Conservation (phyloP, 345 rosid species). For the Fremontodendron californicum region DNA sequence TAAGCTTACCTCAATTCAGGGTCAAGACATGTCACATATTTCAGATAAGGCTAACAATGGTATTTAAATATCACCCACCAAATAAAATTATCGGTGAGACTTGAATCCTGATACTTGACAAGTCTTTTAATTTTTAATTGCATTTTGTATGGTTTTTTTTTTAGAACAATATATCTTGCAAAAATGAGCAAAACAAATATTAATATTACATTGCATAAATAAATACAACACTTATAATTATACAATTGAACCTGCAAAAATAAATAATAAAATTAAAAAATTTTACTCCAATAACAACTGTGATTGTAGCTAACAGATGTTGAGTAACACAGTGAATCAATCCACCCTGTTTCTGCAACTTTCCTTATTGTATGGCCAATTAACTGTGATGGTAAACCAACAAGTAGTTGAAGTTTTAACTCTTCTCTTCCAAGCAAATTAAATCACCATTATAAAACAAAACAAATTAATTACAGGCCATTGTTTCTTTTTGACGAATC, state of each 20-base stretch:
- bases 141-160: background rate
- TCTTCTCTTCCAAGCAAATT: background rate
- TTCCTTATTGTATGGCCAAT: no score
- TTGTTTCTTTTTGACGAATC: conserved; percentile 4
- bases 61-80: no score
- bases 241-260: background rate
- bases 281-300: background rate
- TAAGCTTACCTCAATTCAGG: no score
- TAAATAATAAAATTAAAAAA: background rate
- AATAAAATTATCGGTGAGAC: no score
- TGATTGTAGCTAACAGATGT: background rate
- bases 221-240: background rate
- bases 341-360: no score
- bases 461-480: background rate
- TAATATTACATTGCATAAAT: background rate
- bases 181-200: background rate
- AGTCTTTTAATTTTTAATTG: background rate
- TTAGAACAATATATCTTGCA: background rate
- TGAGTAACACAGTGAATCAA: background rate
- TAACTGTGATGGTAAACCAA: background rate
- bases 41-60: no score
- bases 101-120: no score
- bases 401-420: background rate
- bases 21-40: no score
- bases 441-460: background rate